These are phyloP conservation scores for Pleurotus salmoneostramineus DNA, from an alignment of 768 basidiomycete genomes.

Conservation along the genomic window DNA sequence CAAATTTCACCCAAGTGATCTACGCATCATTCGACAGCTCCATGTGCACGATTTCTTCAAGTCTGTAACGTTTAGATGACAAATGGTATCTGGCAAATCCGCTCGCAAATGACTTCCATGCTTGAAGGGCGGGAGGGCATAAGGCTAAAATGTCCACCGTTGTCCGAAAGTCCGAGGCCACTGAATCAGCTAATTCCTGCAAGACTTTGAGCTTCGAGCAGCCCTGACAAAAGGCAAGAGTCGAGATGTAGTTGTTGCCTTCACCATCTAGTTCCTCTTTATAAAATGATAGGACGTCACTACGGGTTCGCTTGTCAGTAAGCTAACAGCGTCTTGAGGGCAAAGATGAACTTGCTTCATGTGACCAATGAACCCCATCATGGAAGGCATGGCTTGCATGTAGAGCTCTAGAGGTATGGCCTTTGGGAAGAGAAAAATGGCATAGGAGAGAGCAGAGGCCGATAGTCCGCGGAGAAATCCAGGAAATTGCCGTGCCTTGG, in stretches of 20 bases:
- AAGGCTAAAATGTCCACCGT: not conserved
- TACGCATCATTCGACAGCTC: too few species aligned
- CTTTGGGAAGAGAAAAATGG: not conserved
- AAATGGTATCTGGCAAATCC: not conserved
- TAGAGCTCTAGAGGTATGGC: not conserved
- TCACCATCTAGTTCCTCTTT: constrained; percentile 4
- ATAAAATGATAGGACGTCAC: constrained; percentile 2
- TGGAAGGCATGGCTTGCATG: constrained; percentile 2
- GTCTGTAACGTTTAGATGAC: not conserved
- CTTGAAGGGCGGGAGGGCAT: not conserved
- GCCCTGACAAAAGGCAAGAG: not conserved
- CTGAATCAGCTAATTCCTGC: not conserved
- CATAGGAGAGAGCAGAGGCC: not conserved
- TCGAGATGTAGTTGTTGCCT: not conserved
- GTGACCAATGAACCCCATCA: not conserved
- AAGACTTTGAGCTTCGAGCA: not conserved
- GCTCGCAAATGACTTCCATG: not conserved
- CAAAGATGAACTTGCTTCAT: not conserved
- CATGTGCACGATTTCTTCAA: too few species aligned
- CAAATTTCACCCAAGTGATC: too few species aligned
- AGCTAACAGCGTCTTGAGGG: not conserved
- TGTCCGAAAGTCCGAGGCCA: not conserved
- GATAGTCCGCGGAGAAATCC: not conserved
- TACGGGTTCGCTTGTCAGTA: not conserved
- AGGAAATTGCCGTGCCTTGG: too few species aligned